These are phyloP conservation scores for Beauveria rudraprayagi DNA, from an alignment of 2,329 filamentous ascomycete species.

Conservation along the genomic window DNA sequence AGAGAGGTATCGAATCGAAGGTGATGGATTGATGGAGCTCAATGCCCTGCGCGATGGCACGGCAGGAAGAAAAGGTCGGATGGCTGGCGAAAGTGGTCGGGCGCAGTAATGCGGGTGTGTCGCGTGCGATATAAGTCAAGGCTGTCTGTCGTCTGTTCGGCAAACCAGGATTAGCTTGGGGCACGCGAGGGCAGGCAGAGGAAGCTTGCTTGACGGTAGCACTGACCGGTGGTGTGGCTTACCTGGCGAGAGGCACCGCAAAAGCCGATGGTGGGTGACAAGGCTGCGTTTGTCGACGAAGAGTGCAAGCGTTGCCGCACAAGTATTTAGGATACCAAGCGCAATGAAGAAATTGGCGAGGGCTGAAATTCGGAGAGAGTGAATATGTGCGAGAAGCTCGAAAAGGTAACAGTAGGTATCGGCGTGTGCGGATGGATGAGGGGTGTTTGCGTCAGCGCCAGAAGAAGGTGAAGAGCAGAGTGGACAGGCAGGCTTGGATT, in stretches of 20 bases:
- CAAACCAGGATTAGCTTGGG: not conserved
- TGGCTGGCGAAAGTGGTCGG: not conserved
- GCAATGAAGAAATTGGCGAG: not conserved
- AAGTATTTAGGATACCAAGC: not conserved
- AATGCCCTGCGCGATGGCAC: not conserved
- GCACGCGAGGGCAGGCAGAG: not conserved
- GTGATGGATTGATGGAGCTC: not conserved
- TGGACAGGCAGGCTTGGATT: not conserved
- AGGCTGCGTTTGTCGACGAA: not conserved
- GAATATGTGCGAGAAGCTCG: not conserved
- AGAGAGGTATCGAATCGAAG: not conserved
- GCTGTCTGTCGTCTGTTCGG: constrained; percentile 3
- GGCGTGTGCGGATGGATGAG: constrained; percentile 5
- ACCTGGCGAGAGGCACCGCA: not conserved
- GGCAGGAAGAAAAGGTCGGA: not conserved
- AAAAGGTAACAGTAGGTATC: not conserved
- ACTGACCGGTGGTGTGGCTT: not conserved
- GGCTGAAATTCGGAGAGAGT: not conserved
- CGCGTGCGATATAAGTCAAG: constrained; percentile 2
- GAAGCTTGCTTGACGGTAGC: not conserved
- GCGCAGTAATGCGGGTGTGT: not conserved
- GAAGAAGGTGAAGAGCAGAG: not conserved
- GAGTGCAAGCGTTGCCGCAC: not conserved
- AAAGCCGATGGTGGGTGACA: not conserved
- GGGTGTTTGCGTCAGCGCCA: constrained; percentile 8